Base-by-base conservation (phyloP, 2,329 filamentous ascomycete genomes). In the Fusarium xyrophilum region DNA sequence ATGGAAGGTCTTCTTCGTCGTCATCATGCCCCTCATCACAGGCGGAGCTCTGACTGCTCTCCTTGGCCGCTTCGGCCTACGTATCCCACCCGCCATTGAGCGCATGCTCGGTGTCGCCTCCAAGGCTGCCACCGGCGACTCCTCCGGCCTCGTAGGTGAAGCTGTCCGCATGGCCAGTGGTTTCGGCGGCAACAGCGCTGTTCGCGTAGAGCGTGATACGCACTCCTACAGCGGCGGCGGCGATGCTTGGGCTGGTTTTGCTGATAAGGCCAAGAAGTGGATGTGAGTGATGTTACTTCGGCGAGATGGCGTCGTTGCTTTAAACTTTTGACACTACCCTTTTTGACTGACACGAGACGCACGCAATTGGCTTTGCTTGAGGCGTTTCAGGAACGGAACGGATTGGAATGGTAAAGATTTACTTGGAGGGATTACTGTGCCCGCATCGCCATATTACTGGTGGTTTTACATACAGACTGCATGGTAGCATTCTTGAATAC, bases 21-120 rank as follows among this genome's bases (percentile, higher is more conserved):
- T 97, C 67, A 86, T 97, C 74, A 88, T 97, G 86, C 95, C 95
- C 13, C 85, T 98, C 60, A 82, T 97, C 74, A 93, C 91, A 3
- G 93, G 93, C 53, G 95, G 95, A 33, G 91, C 92, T 30, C 81
- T 97, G 70, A 89, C 89, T 12, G 92, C 91, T 47, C 82, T 97
- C 44, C 85, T 97, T 46, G 87, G 88, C 38, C 88, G 89, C 76
- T 91, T 97, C 78, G 94, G 94, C 25, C 83, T 98, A 64, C 85
- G 90, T 66, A 79, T 97, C 68, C 94, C 94, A 2, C 83, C 84
- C 8, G 79, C 83, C 15, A 76, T 93, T 63, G 84, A 88, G 80
- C 82, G 83, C 74, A 82, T 88, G 83, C 77, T 89, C 35, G 86
- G 85, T 68, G 69, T 85, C 60, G 86, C 85, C 43, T 82, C 80